Evolutionary conservation across 129 eudicot genomes (phyloP), one percentile per base, ranked within the genome.

Genomic region (Sambucus nigra): DNA sequence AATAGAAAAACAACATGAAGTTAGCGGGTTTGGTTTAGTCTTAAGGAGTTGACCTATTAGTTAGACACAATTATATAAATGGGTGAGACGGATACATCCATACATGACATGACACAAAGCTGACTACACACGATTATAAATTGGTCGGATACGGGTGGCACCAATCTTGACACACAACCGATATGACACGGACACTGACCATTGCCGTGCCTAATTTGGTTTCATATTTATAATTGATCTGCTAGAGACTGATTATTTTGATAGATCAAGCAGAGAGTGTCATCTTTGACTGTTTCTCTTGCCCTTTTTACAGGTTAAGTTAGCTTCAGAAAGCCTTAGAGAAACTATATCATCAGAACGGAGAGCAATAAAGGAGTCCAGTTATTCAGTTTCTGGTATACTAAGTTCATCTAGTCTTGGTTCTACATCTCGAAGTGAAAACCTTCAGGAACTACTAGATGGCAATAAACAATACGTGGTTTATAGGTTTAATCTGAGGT

Each of bases 401-500:
- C 47, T 89, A 49, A 61, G 66, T 44, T 78, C 88, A 51, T 74
- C 93, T 38, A 47, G 75, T 72, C 72, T 74, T 76, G 74, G 57
- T 33, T 64, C 73, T 20, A 78, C 88, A 65, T 81, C 79, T 13
- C 83, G 93, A 57, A 69, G 85, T 22, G 79, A 75, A 60, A 84
- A 77, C 70, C 88, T 89, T 33, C 76, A 63, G 78, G 86, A 84
- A 51, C 59, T 84, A 48, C 69, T 89, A 29, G 78, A 69, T 38
- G 76, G 51, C 47, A 73, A 66, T 51, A 60, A 68, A 63, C 59
- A 44, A 22, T 85, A 78, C 41, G 58, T 39, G 42, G 59, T 78
- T 13, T 89, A 81, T 65, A 81, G 69, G 70, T 81, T 89, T 39
- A 64, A 69, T 57, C 35, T 59, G 50, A 89, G 97, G 97, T 84